Base-by-base conservation (phyloP, 257 asterid species). In the Ophiorrhiza pumila region DNA sequence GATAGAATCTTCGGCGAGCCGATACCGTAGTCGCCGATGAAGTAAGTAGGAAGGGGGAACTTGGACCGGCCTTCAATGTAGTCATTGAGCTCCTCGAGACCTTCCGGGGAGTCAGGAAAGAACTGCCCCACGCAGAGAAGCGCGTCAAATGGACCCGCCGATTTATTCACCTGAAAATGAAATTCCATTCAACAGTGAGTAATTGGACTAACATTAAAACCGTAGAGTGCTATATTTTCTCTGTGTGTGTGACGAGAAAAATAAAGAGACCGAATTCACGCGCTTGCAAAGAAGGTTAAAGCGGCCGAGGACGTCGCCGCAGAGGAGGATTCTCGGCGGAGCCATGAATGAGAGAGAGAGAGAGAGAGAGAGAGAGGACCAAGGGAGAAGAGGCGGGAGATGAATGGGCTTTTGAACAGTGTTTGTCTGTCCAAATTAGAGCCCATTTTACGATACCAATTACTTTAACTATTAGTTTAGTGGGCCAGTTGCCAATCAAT, bases 121-220 rank as follows among this genome's bases (percentile, higher is more conserved):
- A 91, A 94, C 80, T 94, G 99, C 4, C 97, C 99, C 29, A 94
- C 99, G 65, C 97, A 94, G 34, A 94, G 80, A 76, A 94, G 82
- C 53, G 96, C 97, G 76, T 91, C 97, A 74, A 94, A 94, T 39
- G 99, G 97, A 65, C 99, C 99, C 55, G 99, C 96, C 72, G 97
- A 85, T 76, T 91, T 94, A 81, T 87, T 94, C 82, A 94, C 99
- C 99, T 94, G 84, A 69, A 76, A 27, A 97, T 94, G 84, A 69
- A 76, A 27, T 61, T 71, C 74, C 66, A 72, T 32, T 50, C 47
- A 76, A 68, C 13, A 20, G 39, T 62, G 41, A 41, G 71, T 76
- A 71, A 55, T 66, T 15, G 7, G 67, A 34, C 5, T 47, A 59
- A 59, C 8, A 10, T 25, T 23, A 58, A 61, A 61, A 67, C 23